Conservation (phyloP, 768 basidiomycete species). For the Daedaleopsis sinensis region DNA sequence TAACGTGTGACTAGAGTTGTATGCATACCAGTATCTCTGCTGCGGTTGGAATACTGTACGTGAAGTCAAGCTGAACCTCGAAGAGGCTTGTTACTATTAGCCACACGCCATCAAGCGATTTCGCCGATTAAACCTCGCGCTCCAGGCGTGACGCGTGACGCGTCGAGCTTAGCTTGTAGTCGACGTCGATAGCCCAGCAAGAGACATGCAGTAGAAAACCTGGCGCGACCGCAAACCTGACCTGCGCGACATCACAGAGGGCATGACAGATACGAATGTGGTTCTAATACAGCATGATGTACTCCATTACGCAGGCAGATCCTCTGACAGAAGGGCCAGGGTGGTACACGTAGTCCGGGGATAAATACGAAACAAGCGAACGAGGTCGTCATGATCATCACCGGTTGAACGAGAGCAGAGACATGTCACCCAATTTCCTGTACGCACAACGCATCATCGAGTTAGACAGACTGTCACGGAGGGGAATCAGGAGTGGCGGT, state of each 20-base stretch:
- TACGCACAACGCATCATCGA: constrained; percentile 1
- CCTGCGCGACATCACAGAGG: not conserved
- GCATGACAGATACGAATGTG: constrained; percentile 8
- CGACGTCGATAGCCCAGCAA: no score
- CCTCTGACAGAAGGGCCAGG: constrained; percentile 18
- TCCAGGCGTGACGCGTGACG: no score
- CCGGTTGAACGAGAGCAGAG: constrained; percentile 83
- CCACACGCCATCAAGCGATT: no score
- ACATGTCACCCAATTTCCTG: constrained; percentile 87
- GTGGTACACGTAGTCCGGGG: constrained; percentile 22
- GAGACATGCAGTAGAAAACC: no score
- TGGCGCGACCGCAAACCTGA: not conserved
- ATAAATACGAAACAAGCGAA: constrained; percentile 17
- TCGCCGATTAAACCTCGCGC: no score
- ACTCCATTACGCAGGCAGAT: constrained; percentile 21
- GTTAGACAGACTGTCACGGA: constrained; percentile 4
- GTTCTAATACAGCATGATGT: constrained; percentile 24
- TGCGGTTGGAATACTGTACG: no score
- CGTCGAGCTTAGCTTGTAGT: no score
- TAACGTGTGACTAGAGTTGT: no score
- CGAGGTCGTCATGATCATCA: constrained; percentile 30
- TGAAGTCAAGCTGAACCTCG: no score
- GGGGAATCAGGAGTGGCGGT: not conserved
- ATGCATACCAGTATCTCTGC: no score
- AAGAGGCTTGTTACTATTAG: no score